Conservation (phyloP, 2,329 filamentous ascomycete genomes). For the Microdochium paspali region DNA sequence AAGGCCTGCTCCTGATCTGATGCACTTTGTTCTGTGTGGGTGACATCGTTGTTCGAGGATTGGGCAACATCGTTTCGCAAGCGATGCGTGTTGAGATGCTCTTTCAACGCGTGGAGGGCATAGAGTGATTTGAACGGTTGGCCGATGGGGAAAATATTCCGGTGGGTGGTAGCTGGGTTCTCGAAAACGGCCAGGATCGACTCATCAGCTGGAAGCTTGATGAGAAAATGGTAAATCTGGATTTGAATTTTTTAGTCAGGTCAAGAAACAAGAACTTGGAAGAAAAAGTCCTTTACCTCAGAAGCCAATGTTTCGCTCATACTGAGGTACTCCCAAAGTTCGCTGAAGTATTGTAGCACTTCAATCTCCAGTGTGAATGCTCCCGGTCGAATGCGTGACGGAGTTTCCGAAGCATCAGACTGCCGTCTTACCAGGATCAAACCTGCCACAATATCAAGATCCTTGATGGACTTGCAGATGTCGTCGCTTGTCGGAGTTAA, state of each 20-base stretch:
- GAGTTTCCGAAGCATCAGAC: constrained; percentile 31
- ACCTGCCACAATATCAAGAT: constrained; percentile 56
- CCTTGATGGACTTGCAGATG: constrained; percentile 52
- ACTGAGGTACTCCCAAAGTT: constrained; percentile 72
- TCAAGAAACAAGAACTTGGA: not conserved
- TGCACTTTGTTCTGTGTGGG: constrained; percentile 11
- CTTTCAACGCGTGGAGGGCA: constrained; percentile 55
- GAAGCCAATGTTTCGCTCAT: constrained; percentile 60
- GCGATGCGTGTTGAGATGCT: constrained; percentile 42
- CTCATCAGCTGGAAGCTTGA: constrained; percentile 59
- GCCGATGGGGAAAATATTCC: constrained; percentile 56
- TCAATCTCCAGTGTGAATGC: constrained; percentile 63
- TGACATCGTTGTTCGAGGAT: constrained; percentile 10
- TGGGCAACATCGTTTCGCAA: constrained; percentile 16
- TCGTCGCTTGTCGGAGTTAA: constrained; percentile 52
- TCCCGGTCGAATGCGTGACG: constrained; percentile 36
- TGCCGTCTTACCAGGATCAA: constrained; percentile 58
- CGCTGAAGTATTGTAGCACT: constrained; percentile 72
- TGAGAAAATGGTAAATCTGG: constrained; percentile 61
- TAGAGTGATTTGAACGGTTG: constrained; percentile 69
- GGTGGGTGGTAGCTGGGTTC: constrained; percentile 38
- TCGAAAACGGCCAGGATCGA: constrained; percentile 51
- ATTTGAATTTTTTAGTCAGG: constrained; percentile 8
- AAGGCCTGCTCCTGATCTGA: constrained; percentile 22
- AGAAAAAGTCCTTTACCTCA: constrained; percentile 38